These are phyloP conservation scores for Zhuliangozyma blackwelliae DNA, from an alignment of 1,139 yeast species.

Conservation along the genomic window DNA sequence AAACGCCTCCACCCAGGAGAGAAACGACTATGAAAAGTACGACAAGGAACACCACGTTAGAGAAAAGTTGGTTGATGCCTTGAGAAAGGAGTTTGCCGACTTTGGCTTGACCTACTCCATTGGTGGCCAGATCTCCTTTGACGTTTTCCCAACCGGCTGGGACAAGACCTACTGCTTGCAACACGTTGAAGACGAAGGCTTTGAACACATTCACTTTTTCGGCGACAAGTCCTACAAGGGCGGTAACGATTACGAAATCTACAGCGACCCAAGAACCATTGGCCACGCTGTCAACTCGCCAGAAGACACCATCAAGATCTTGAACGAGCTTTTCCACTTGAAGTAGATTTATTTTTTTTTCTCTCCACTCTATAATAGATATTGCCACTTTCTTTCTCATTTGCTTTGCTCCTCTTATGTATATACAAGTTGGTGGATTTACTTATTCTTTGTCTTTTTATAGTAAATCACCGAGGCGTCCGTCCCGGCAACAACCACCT, in stretches of 20 bases:
- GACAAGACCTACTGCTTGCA: slow-evolving; percentile 97
- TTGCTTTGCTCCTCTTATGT: neutral
- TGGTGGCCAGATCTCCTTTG: slow-evolving; percentile 98
- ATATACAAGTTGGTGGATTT: neutral
- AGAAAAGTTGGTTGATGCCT: slow-evolving; percentile 75
- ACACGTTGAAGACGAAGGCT: slow-evolving; percentile 83
- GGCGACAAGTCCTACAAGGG: slow-evolving; percentile 98
- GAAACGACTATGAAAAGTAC: slow-evolving; percentile 83
- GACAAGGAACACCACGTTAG: slow-evolving; percentile 81
- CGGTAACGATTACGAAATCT: slow-evolving; percentile 98
- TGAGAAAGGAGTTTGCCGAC: slow-evolving; percentile 79
- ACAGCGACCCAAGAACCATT: slow-evolving; percentile 82
- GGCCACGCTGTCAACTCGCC: slow-evolving; percentile 94
- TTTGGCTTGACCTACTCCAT: slow-evolving; percentile 88
- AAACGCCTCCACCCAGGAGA: slow-evolving; percentile 91
- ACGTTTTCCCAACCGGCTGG: slow-evolving; percentile 99
- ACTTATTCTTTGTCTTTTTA: slow-evolving; percentile 14
- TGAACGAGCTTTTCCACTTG: slow-evolving; percentile 72
- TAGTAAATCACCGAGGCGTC: slow-evolving; percentile 64
- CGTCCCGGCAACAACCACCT: slow-evolving; percentile 60
- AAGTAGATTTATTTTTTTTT: slow-evolving; percentile 8
- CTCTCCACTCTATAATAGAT: neutral
- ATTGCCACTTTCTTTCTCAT: neutral
- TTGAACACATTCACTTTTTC: slow-evolving; percentile 88
- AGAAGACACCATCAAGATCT: slow-evolving; percentile 77